Evolutionary conservation across 1,139 yeast species (phyloP).

Genomic region (Arxiozyma heterogenica): DNA sequence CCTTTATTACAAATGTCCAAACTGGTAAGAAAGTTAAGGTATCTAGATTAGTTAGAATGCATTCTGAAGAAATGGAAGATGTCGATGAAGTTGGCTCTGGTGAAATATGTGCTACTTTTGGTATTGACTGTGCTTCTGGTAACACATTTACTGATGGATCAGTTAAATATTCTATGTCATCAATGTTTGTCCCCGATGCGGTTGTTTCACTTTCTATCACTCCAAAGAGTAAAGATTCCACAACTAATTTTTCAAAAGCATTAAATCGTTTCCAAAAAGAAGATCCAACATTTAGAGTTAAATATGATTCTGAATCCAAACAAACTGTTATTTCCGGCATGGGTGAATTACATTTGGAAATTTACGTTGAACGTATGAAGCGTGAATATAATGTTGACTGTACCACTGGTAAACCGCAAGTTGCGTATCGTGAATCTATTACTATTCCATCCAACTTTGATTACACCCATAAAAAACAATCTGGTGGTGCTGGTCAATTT

Average conservation of each 20-base stretch:
- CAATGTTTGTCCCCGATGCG: conserved; percentile 98
- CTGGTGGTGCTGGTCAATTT: conserved; percentile 99
- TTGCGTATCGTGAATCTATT: conserved; percentile 93
- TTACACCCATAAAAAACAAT: conserved; percentile 92
- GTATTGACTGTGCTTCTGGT: conserved; percentile 99
- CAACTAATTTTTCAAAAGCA: conserved; percentile 81
- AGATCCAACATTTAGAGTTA: conserved; percentile 95
- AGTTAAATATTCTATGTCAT: conserved; percentile 77
- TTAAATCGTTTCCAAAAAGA: conserved; percentile 96
- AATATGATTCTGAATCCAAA: conserved; percentile 82
- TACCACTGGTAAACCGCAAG: conserved; percentile 94
- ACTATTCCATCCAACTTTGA: conserved; percentile 70
- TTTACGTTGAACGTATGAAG: conserved; percentile 94
- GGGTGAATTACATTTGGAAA: conserved; percentile 97
- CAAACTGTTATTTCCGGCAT: conserved; percentile 96
- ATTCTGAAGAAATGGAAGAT: conserved; percentile 97
- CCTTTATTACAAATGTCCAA: conserved; percentile 79
- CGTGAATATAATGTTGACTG: conserved; percentile 97
- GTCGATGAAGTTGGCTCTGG: conserved; percentile 94
- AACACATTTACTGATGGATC: conserved; percentile 89
- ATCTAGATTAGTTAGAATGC: conserved; percentile 96
- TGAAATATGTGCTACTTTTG: conserved; percentile 98
- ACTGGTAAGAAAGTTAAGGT: conserved; percentile 91
- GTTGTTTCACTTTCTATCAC: conserved; percentile 86
- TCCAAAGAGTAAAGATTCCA: conserved; percentile 81